Base-by-base conservation (phyloP, 805 yeast species). In the Ogataea saltuana region DNA sequence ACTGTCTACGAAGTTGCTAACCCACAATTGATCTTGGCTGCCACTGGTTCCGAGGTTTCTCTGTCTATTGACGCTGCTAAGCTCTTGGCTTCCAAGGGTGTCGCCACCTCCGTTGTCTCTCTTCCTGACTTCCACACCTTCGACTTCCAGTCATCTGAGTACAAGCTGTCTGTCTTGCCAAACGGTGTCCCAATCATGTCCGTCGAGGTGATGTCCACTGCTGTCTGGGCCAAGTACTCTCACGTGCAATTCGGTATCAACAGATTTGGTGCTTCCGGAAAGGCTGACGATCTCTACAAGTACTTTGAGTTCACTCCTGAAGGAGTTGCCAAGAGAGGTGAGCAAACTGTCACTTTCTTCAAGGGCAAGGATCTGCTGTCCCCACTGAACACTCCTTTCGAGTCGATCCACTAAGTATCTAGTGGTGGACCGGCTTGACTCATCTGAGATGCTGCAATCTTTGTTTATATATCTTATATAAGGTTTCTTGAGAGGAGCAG, bases 191-290 rank as follows among this genome's bases (percentile, higher is more conserved):
- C 98, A 68, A 82, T 88, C 64, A 54, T 93, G 70, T 88, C 97
- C 44, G 87, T 91, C 54, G 99, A 93, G 80, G 98, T 89, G 41
- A 76, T 88, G 81, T 70, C 95, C 44, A 81, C 96, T 42, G 74
- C 78, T 59, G 97, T 97, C 46, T 93, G 99, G 99, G 75, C 83
- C 60, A 86, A 83, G 71, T 93, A 89, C 76, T 80, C 97, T 47
- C 99, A 93, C 74, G 95, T 86, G 76, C 95, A 89, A 70, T 88
- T 91, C 61, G 97, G 97, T 72, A 76, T 93, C 64, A 81, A 88
- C 80, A 81, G 88, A 74, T 93, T 93, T 66, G 99, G 99, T 79
- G 93, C 90, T 50, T 89, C 97, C 48, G 99, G 96, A 67, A 85
- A 87, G 68, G 93, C 84, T 64, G 69, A 71, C 46, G 88, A 85